Evolutionary conservation across 495 filamentous ascomycete genomes (phyloP), one percentile per base, ranked within the genome.

Genomic region (Daldinia bambusicola): DNA sequence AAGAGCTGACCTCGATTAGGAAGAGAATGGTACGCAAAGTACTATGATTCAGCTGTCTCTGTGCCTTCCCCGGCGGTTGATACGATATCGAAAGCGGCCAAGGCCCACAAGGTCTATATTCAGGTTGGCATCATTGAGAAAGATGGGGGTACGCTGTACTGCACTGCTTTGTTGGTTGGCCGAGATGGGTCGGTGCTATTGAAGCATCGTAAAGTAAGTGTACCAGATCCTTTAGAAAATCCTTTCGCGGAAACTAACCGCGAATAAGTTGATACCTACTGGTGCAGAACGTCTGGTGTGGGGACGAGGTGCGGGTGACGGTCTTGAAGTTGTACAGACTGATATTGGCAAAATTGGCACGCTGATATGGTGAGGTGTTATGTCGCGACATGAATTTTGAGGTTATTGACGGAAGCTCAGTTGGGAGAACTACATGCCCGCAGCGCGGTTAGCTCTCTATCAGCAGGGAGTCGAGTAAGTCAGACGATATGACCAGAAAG

Each of bases 361-460:
- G 8, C 57, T 82, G 69, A 82, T 82, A 58, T 82, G 80, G 79
- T 81, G 55, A 67, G 72, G 31, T 38, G 3, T 41, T 37, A 52
- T 62, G 16, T 34, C 41, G 37, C 26, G 13, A 34, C 20, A 43
- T 30, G 52, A 31, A 12, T 18, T 38, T 36, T 10, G 10, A 65
- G 3, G 37, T 55, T 40, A 22, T 31, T 65, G n/a, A 63, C 10
- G 3, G 16, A 41, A 57, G 34, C 14, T 43, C 43, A 81, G 79
- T 60, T 82, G 80, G 80, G 80, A 81, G 66, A 82, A 82, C 57
- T 82, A 82, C 48, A 82, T 82, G 80, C 80, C 80, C 4, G 79
- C 78, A 8, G 79, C 80, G 12, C 71, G 80, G 13, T 67, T 82
- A 69, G 77, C 79, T 6, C 68, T 82, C 10, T 82, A 81, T 68